These are phyloP conservation scores for Dryas drummondii DNA, from an alignment of 306 rosid species.

Conservation along the genomic window DNA sequence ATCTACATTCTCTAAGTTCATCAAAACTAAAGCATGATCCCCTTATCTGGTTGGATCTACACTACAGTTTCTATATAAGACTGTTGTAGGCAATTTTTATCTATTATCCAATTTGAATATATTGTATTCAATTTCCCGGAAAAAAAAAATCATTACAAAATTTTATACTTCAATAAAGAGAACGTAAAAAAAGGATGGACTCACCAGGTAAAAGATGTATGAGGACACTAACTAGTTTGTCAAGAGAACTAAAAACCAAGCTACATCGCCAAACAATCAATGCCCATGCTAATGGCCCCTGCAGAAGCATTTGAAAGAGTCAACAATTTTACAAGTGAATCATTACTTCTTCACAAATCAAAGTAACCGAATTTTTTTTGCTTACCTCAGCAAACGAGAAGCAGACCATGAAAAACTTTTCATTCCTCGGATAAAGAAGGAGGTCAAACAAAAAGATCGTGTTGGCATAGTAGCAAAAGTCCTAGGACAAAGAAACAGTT, in stretches of 20 bases:
- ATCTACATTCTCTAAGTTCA: background rate
- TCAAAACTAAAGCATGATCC: background rate
- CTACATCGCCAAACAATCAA: slow-evolving; percentile 98
- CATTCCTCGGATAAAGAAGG: slow-evolving; percentile 68
- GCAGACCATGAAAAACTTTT: slow-evolving; percentile 90
- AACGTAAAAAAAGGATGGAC: slow-evolving; percentile 18
- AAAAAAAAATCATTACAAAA: background rate
- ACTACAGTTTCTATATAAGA: background rate
- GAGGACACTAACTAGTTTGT: slow-evolving; percentile 89
- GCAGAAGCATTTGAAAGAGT: slow-evolving; percentile 35
- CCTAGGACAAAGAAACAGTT: slow-evolving; percentile 49
- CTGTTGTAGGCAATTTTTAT: background rate
- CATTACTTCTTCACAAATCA: slow-evolving; percentile 13
- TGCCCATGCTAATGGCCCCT: slow-evolving; percentile 99
- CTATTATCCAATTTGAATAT: background rate
- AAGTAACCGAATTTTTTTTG: slow-evolving; percentile 13
- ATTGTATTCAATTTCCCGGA: background rate
- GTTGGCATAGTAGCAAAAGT: slow-evolving; percentile 94
- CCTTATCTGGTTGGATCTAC: background rate
- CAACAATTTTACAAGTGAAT: slow-evolving; percentile 18
- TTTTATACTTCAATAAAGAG: background rate
- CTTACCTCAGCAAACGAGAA: slow-evolving; percentile 97
- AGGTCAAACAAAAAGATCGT: slow-evolving; percentile 83
- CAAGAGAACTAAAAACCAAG: slow-evolving; percentile 88
- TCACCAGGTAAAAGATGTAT: slow-evolving; percentile 93